Base-by-base conservation (phyloP, 805 yeast species). In the Komagataella pseudopastoris region DNA sequence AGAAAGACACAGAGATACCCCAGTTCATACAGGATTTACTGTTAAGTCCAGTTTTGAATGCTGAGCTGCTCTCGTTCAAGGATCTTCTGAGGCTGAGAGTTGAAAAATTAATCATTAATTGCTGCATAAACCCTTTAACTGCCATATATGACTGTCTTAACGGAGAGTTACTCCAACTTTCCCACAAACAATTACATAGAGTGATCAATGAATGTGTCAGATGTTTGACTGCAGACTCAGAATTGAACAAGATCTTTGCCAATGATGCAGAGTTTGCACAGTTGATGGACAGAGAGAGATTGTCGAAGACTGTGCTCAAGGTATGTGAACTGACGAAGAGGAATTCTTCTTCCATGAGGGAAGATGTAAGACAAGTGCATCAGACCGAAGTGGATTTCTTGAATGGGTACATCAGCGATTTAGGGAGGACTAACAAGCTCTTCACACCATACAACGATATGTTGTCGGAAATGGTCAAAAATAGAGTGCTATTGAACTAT, bases 81-180 rank as follows among this genome's bases (percentile, higher is more conserved):
- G 72, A 72, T 22, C 63, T 81, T 43, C 57, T 78, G 24, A 76
- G 80, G 1, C 61, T 62, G 17, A 96, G 88, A 65, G 69, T 82
- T 56, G 83, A 81, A 58, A 93, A 91, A 63, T 75, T 91, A 52
- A 71, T 85, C 47, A 81, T 85, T 18, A 93, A 93, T 61, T 76
- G 87, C 1, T 86, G 93, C 60, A 81, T 91, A 56, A 91, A 93
- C 60, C 85, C 96, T 0, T 68, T 85, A 24, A 85, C 96, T 0
- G 84, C 96, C 0, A 68, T 88, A 20, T 66, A 86, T 23, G 85
- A 87, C 63, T 85, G 93, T 60, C 61, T 73, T 44, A 93, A 93
- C 60, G 95, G 95, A 39, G 87, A 84, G 50, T 67, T 91, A 17
- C 65, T 73, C n/a, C 59, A 66, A 16, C 67, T 76, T 39, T 60